These are phyloP conservation scores for Colletotrichum coccodes DNA, from an alignment of 2,329 filamentous ascomycete species.

Conservation along the genomic window DNA sequence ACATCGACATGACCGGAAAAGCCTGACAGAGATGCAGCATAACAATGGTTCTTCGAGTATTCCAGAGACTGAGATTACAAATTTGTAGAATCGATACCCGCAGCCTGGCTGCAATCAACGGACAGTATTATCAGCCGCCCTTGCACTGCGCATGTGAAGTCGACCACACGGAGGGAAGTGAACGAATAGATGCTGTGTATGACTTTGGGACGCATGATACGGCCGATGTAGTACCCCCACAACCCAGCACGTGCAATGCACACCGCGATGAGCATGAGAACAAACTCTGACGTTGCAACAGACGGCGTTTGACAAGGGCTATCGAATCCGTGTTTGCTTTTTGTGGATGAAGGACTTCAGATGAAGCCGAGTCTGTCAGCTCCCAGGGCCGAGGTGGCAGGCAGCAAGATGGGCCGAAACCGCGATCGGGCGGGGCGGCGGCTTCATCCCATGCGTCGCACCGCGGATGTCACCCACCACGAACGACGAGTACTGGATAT, in stretches of 20 bases:
- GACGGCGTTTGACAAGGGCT: neutral
- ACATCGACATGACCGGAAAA: neutral
- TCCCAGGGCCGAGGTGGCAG: neutral
- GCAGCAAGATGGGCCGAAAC: neutral
- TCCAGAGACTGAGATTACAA: neutral
- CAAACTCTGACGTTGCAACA: neutral
- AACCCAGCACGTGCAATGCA: neutral
- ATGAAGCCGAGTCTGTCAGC: neutral
- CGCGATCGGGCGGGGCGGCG: neutral
- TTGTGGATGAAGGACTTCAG: neutral
- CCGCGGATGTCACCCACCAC: neutral
- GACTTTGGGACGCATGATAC: neutral
- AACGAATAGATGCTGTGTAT: too few relatives aligned
- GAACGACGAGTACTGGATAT: neutral
- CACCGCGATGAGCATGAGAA: neutral
- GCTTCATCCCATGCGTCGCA: neutral
- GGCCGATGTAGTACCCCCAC: neutral
- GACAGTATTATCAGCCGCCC: neutral
- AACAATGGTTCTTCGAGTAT: neutral
- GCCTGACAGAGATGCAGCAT: neutral
- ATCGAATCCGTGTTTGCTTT: neutral
- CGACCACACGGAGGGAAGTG: neutral
- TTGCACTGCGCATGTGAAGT: neutral
- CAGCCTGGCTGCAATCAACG: neutral
- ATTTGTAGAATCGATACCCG: constrained; percentile 7